Evolutionary conservation across 345 rosid species (phyloP), one percentile per base, ranked within the genome.

Genomic region (Linum trigynum): DNA sequence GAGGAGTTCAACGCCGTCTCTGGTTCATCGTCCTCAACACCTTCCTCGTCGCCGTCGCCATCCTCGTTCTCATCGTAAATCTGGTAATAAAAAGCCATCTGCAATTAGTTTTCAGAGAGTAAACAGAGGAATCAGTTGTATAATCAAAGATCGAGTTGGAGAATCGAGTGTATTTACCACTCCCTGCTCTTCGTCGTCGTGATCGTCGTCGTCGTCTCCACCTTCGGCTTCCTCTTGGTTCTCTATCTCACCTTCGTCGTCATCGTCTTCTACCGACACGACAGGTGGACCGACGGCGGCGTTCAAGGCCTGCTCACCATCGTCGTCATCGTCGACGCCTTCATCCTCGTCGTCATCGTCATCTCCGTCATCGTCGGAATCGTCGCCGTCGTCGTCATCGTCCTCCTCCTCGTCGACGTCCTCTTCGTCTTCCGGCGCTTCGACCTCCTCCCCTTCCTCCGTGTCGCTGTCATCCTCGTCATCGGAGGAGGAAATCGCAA

Each of bases 1-100:
- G 88, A 71, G 2, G 87, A 82, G 70, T 76, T 82, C 60, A 87
- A 53, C 56, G 80, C 80, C 77, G 82, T 87, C 58, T 76, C 90
- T 5, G 79, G 85, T 4, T 78, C 88, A 3, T 82, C 89, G 0
- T 82, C 89, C 0, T 73, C 88, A 0, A 78, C 86, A 3, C n/a
- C 65, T 6, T 40, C 65, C 16, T 62, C 90, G 0, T 48, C 53
- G 53, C 65, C 73, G 0, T 80, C 90, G 0, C 14, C 53, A 15
- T 48, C 53, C 14, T 48, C 53, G 53, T 48, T 48, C 53, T 48
- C 53, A 15, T 15, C 53, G 53, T 48, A 48, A 15, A 48, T 48
- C 53, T 48, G 53, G 53, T 48, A 48, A 23, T 23, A 2, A 9
- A 7, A 9, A 48, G 53, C 53, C 53, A 15, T 48, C 53, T 9